phyloP scores from a whole-genome alignment of 257 asterid species.

The Coffea eugenioides region DNA sequence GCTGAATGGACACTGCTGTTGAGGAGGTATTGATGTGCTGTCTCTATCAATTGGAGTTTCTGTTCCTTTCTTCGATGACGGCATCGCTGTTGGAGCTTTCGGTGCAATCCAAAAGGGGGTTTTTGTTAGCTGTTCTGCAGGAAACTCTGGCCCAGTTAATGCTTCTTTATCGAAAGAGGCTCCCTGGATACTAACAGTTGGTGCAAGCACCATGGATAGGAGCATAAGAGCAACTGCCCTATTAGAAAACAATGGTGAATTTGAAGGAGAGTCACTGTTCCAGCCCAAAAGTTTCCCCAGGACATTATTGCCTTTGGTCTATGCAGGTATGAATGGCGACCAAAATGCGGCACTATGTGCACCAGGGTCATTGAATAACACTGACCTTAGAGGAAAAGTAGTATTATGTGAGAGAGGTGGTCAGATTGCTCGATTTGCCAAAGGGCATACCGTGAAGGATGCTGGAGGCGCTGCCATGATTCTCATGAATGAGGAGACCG shows the following conservation, averaged over 20 bases:
- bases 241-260: slow-evolving; percentile 20
- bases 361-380: slow-evolving; percentile 5
- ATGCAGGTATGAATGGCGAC: slow-evolving; percentile 14
- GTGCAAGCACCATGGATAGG: slow-evolving; percentile 33
- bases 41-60: slow-evolving; percentile 26
- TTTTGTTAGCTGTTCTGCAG: slow-evolving; percentile 29
- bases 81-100: slow-evolving; percentile 25
- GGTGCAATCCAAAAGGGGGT: slow-evolving; percentile 25
- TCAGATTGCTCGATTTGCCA: slow-evolving; percentile 1
- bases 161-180: slow-evolving; percentile 24
- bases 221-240: slow-evolving; percentile 21
- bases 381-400: slow-evolving; percentile 25
- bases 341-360: slow-evolving; percentile 6
- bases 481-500: slow-evolving; percentile 16
- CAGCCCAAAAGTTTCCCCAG: slow-evolving; percentile 22
- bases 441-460: slow-evolving; percentile 24
- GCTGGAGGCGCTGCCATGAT: slow-evolving; percentile 36
- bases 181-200: slow-evolving; percentile 37
- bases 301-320: slow-evolving; percentile 20
- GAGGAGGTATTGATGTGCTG: slow-evolving; percentile 24
- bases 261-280: slow-evolving; percentile 23
- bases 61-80: slow-evolving; percentile 3
- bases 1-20: slow-evolving; percentile 4
- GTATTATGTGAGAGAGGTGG: slow-evolving; percentile 28
- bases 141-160: slow-evolving; percentile 21